Conservation (phyloP, 2,329 filamentous ascomycete species). For the Gnomoniopsis sp. region DNA sequence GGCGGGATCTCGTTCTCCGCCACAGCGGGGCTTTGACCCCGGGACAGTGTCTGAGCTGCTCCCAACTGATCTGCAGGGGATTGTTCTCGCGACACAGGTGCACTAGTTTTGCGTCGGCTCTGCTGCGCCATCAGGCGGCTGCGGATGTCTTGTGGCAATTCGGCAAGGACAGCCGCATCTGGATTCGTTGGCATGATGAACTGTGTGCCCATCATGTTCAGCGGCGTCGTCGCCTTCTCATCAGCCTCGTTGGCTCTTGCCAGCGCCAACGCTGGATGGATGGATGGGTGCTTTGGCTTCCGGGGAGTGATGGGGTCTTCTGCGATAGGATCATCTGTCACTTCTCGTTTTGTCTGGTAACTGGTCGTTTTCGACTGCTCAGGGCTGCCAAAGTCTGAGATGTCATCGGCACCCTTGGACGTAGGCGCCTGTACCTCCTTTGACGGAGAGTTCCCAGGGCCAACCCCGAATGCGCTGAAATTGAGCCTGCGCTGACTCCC, state of each 20-base stretch:
- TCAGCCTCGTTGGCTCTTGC: constrained; percentile 48
- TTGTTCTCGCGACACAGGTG: constrained; percentile 25
- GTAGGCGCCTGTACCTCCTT: constrained; percentile 31
- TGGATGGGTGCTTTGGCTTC: constrained; percentile 40
- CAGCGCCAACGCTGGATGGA: constrained; percentile 53
- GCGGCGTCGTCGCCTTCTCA: constrained; percentile 57
- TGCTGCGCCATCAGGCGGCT: constrained; percentile 66
- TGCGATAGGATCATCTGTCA: constrained; percentile 49
- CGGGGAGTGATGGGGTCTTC: constrained; percentile 52
- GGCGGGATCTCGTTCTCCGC: constrained; percentile 51
- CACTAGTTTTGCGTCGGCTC: constrained; percentile 22
- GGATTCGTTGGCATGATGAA: constrained; percentile 85
- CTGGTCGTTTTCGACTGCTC: constrained; percentile 29
- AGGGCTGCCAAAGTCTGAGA: constrained; percentile 45
- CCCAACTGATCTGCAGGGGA: constrained; percentile 21
- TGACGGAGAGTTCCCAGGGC: constrained; percentile 30
- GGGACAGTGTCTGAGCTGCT: constrained; percentile 27
- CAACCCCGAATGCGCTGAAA: constrained; percentile 55
- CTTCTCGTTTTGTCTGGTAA: constrained; percentile 21
- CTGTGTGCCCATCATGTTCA: constrained; percentile 84
- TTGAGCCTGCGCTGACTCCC: constrained; percentile 76
- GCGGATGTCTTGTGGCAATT: constrained; percentile 80
- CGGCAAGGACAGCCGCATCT: constrained; percentile 77
- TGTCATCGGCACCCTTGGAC: constrained; percentile 38
- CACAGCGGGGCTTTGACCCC: constrained; percentile 35